A percentile compares a stretch with the other conserved stretches of the same genome.
Evolutionary conservation across 2,329 filamentous ascomycete species (phyloP).

Genomic region (Myriosclerotinia scirpicola): DNA sequence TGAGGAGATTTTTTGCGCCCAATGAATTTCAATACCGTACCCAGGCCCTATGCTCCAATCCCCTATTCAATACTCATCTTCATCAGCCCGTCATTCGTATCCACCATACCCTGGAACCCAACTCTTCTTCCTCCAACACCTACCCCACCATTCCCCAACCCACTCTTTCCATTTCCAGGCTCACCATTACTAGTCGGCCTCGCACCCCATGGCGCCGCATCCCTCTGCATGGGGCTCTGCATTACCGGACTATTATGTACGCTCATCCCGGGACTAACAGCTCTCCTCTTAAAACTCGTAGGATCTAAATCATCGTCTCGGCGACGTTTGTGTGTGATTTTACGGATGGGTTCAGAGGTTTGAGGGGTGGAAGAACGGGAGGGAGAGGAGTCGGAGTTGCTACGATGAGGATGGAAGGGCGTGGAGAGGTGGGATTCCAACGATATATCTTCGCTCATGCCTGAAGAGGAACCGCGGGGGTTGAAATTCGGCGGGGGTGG

Average conservation of each 20-base stretch:
- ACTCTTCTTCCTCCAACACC: slow-evolving; percentile 54
- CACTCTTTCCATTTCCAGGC: slow-evolving; percentile 45
- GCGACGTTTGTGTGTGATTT: slow-evolving; percentile 78
- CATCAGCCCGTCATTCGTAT: slow-evolving; percentile 94
- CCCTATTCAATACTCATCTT: slow-evolving; percentile 89
- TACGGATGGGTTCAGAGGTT: slow-evolving; percentile 72
- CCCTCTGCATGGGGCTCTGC: slow-evolving; percentile 77
- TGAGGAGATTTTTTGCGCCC: neutral
- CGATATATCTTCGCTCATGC: slow-evolving; percentile 66
- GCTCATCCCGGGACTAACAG: slow-evolving; percentile 88
- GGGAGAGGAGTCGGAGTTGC: slow-evolving; percentile 34
- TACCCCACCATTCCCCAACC: slow-evolving; percentile 28
- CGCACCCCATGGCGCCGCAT: slow-evolving; percentile 70
- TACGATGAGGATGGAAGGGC: slow-evolving; percentile 35
- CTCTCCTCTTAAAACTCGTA: slow-evolving; percentile 82
- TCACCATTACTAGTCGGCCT: slow-evolving; percentile 58
- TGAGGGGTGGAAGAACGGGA: slow-evolving; percentile 40
- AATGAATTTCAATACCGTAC: neutral
- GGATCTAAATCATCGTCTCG: slow-evolving; percentile 90
- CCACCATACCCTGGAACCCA: slow-evolving; percentile 88
- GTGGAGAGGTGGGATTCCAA: slow-evolving; percentile 33
- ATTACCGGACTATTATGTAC: slow-evolving; percentile 86
- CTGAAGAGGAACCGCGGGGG: slow-evolving; percentile 58
- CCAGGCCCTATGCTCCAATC: neutral
- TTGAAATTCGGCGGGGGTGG: slow-evolving; percentile 55